Conservation (phyloP, 169 alveolate species). For the Gregarina niphandrodes region DNA sequence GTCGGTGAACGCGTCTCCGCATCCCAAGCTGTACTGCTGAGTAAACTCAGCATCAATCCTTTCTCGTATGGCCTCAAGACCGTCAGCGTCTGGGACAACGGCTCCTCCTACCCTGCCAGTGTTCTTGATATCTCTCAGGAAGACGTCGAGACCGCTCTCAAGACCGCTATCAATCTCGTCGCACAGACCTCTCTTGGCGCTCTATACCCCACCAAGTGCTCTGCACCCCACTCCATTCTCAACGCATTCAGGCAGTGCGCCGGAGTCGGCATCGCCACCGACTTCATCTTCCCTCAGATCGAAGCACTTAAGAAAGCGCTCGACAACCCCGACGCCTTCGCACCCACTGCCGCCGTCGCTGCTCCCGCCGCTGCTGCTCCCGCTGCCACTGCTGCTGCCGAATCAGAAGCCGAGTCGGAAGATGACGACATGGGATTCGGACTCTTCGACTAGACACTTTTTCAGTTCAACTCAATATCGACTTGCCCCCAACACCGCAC, state of each 20-base stretch:
- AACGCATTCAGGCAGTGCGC: slow-evolving; percentile 86
- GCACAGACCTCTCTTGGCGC: slow-evolving; percentile 75
- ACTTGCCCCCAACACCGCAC: too few relatives aligned
- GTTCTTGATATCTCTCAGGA: slow-evolving; percentile 77
- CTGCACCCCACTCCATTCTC: slow-evolving; percentile 73
- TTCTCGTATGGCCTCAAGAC: slow-evolving; percentile 81
- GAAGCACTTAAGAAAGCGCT: slow-evolving; percentile 56
- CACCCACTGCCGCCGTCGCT: slow-evolving; percentile 53
- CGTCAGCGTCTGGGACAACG: slow-evolving; percentile 73
- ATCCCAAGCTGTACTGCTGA: slow-evolving; percentile 81
- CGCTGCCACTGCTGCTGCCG: slow-evolving; percentile 37
- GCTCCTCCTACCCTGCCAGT: slow-evolving; percentile 67
- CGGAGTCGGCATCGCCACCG: slow-evolving; percentile 72
- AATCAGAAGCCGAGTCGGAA: slow-evolving; percentile 75
- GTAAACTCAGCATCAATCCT: slow-evolving; percentile 83
- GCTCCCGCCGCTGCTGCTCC: slow-evolving; percentile 41
- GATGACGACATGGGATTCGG: slow-evolving; percentile 75
- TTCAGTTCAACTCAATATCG: too few relatives aligned
- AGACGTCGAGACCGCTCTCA: slow-evolving; percentile 53
- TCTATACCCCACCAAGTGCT: slow-evolving; percentile 72
- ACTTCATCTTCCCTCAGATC: slow-evolving; percentile 74
- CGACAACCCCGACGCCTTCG: slow-evolving; percentile 65
- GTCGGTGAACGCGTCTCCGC: slow-evolving; percentile 80
- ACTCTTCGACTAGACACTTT: slow-evolving; percentile 39
- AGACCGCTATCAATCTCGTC: slow-evolving; percentile 52